Percentiles rank a stretch among this genome's conserved stretches.
phyloP scores from a whole-genome alignment of 495 filamentous ascomycete genomes.

The Massariosphaeria phaeospora region DNA sequence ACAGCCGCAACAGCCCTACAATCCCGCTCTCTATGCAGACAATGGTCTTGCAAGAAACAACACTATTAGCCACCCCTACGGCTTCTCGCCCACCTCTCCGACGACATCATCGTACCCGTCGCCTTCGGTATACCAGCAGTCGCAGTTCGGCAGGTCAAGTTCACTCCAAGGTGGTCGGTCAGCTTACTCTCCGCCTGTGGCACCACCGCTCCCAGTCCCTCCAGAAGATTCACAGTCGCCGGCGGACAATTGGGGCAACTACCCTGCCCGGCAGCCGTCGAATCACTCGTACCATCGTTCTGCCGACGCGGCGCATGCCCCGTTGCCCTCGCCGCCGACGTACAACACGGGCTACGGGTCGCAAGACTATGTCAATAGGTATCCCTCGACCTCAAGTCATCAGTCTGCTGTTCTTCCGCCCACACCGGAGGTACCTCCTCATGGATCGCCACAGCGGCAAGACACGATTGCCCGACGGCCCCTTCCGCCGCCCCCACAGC shows the following conservation, averaged over 20 bases:
- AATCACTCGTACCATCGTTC: constrained; percentile 44
- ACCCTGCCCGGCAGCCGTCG: constrained; percentile 48
- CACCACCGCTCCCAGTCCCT: constrained; percentile 30
- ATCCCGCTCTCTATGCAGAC: constrained; percentile 57
- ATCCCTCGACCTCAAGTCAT: constrained; percentile 34
- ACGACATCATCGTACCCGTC: constrained; percentile 20
- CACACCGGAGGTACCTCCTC: constrained; percentile 40
- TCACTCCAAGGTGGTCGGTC: constrained; percentile 22
- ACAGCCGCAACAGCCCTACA: constrained; percentile 58
- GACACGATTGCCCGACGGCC: constrained; percentile 55
- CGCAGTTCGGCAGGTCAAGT: constrained; percentile 29
- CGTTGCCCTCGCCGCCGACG: constrained; percentile 28
- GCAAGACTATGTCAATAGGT: constrained; percentile 37
- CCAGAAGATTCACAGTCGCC: constrained; percentile 24
- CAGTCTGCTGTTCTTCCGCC: constrained; percentile 41
- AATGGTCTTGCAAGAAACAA: constrained; percentile 21
- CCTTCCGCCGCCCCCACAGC: constrained; percentile 53
- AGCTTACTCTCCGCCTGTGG: constrained; percentile 31
- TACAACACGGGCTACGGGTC: constrained; percentile 22
- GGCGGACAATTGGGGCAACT: constrained; percentile 31
- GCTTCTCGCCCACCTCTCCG: constrained; percentile 33
- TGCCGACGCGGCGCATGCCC: constrained; percentile 28
- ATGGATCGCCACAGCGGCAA: constrained; percentile 41
- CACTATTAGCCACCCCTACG: constrained; percentile 33
- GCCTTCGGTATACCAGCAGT: constrained; percentile 29